Base-by-base conservation (phyloP, 2,329 filamentous ascomycete species). In the Pseudopithomyces maydicus region DNA sequence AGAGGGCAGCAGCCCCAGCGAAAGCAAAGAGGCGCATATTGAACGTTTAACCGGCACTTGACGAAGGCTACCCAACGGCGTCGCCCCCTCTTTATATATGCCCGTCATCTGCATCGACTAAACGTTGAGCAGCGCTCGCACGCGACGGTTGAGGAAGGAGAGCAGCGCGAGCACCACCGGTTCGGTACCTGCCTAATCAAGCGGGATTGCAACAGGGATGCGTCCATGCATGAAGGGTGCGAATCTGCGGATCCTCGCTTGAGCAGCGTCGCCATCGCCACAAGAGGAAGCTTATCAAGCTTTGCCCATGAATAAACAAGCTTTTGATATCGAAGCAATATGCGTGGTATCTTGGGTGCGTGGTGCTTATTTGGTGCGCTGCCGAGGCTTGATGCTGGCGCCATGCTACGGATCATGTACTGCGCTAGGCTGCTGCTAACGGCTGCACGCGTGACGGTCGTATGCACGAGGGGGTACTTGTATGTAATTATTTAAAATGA, bases 261-360 rank as follows among this genome's bases (percentile, higher is more conserved):
- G n/a, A 17, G 47, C 35, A 52, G 20, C 50, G 19, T 38, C n/a
- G 48, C 39, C 41, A 26, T 43, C 41, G 49, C 58, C 51, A 17
- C 22, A 50, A 53, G 14, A 60, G 58, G 58, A 60, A 60, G 58
- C 58, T 55, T 60, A 36, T 47, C 52, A 60, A 60, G 58, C 58
- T 60, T 38, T 57, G 54, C 58, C 58, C 55, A 60, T 55, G 44
- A 32, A 41, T 36, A 19, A 43, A 46, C 48, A 60, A 55, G 54
- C 55, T 52, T 59, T 52, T 49, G 35, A 14, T 42, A 15, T 23
- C 15, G 6, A 17, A 35, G 20, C 33, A 32, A 46, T 53, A 45
- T 35, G 3, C 26, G 14, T 51, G 53, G 41, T 47, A 47, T 36
- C 44, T 47, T 47, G 26, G 44, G n/a, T 19, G 8, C 26, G 32